Conservation (phyloP, 2,329 filamentous ascomycete species). For the Cryphonectria radicalis region DNA sequence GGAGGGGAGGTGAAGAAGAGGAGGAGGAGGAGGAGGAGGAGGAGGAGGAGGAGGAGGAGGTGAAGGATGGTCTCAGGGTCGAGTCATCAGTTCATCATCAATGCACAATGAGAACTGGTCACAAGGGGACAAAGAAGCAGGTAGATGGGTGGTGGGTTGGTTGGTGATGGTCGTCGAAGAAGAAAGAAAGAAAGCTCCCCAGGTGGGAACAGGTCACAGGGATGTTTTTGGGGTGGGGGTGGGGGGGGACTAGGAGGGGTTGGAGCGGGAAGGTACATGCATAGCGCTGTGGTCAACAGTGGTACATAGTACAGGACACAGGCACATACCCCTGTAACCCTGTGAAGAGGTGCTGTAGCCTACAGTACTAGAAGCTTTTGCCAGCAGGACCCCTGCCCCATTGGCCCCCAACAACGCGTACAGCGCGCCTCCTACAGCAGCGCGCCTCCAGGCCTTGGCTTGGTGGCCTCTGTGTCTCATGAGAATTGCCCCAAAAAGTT, state of each 20-base stretch:
- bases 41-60: neutral
- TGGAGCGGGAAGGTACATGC: neutral
- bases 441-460: neutral
- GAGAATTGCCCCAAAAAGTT: too few relatives aligned
- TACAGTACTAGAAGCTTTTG: neutral
- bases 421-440: neutral
- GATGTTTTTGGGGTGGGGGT: neutral
- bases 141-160: neutral
- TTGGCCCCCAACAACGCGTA: neutral
- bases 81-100: constrained; percentile 12
- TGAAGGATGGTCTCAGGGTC: constrained; percentile 3
- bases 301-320: too few relatives aligned
- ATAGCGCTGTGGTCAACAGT: neutral
- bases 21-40: neutral
- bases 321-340: neutral
- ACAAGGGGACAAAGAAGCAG: neutral
- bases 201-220: neutral
- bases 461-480: neutral
- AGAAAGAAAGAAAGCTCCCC: neutral
- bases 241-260: neutral
- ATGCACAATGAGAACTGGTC: constrained; percentile 6
- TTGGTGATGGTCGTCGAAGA: neutral
- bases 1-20: neutral
- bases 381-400: constrained; percentile 5
- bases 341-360: neutral